Evolutionary conservation across 139 green algal species (phyloP).

Genomic region (Dunaliella primolecta): DNA sequence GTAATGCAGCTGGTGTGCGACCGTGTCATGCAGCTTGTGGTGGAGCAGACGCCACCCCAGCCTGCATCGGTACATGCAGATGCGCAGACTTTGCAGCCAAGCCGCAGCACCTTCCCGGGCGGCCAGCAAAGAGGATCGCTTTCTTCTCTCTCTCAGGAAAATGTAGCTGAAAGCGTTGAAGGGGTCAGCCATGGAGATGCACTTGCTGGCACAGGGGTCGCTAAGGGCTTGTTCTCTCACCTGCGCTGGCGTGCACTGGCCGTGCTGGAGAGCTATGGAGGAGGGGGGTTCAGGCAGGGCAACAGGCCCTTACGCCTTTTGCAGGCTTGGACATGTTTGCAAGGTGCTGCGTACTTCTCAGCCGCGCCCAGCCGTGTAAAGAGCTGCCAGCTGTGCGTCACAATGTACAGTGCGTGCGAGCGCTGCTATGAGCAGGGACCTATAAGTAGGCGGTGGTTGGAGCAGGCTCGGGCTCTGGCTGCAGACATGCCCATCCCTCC

Average conservation of each 20-base stretch:
- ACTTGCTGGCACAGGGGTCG: neutral
- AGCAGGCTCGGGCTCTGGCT: neutral
- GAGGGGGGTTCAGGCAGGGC: neutral
- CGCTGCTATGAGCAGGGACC: too few relatives aligned
- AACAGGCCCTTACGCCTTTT: too few relatives aligned
- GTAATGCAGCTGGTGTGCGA: neutral
- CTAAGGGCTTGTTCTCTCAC: neutral
- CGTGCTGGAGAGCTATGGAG: neutral
- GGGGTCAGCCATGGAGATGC: neutral
- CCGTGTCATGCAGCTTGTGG: conserved; percentile 1
- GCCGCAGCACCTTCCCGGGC: neutral
- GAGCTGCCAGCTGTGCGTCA: conserved; percentile 6
- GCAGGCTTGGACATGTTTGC: neutral
- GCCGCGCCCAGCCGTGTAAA: neutral
- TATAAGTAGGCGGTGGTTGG: neutral
- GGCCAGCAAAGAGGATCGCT: too few relatives aligned
- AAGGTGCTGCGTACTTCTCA: neutral
- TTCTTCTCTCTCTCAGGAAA: too few relatives aligned
- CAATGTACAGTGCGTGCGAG: neutral
- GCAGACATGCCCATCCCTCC: neutral
- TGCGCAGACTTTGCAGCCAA: too few relatives aligned
- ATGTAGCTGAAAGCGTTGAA: too few relatives aligned
- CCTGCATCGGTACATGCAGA: neutral
- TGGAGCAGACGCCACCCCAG: neutral
- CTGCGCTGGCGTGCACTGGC: neutral